A percentile compares a stretch with the other conserved stretches of the same genome.
These are phyloP conservation scores for Lablab purpureus DNA, from an alignment of 306 rosid genomes.

Conservation along the genomic window DNA sequence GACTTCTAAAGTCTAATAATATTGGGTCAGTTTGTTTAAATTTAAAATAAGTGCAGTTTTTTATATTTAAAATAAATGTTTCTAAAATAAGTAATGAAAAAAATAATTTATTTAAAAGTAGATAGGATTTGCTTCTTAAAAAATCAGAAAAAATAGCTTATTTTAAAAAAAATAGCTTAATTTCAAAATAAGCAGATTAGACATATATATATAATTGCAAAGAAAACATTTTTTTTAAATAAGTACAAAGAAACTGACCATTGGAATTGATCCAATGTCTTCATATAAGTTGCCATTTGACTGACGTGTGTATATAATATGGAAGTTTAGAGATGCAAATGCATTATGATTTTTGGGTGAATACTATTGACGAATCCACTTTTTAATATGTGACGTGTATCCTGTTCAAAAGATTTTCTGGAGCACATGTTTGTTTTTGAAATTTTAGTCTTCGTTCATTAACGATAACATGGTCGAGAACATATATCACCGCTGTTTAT, in stretches of 20 bases:
- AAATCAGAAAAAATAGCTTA: too few relatives aligned
- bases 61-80: too few relatives aligned
- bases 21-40: not conserved
- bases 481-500: slow-evolving; percentile 15
- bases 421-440: slow-evolving; percentile 11
- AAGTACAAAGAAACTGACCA: too few relatives aligned
- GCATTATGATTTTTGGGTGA: slow-evolving; percentile 14
- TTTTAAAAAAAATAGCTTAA: too few relatives aligned
- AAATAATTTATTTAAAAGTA: too few relatives aligned
- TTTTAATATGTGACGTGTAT: slow-evolving; percentile 8
- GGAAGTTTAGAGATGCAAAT: not conserved
- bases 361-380: not conserved
- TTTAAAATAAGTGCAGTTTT: too few relatives aligned
- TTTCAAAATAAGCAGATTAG: too few relatives aligned
- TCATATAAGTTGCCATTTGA: slow-evolving; percentile 18
- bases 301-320: not conserved
- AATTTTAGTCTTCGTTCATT: slow-evolving; percentile 24
- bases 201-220: too few relatives aligned
- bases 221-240: too few relatives aligned
- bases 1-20: not conserved
- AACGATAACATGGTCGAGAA: slow-evolving; percentile 5
- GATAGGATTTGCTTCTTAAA: too few relatives aligned
- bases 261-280: not conserved
- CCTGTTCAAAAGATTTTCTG: slow-evolving; percentile 23
- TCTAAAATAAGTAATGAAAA: too few relatives aligned